Evolutionary conservation across 306 rosid species (phyloP).

Genomic region (Glycine tomentella): DNA sequence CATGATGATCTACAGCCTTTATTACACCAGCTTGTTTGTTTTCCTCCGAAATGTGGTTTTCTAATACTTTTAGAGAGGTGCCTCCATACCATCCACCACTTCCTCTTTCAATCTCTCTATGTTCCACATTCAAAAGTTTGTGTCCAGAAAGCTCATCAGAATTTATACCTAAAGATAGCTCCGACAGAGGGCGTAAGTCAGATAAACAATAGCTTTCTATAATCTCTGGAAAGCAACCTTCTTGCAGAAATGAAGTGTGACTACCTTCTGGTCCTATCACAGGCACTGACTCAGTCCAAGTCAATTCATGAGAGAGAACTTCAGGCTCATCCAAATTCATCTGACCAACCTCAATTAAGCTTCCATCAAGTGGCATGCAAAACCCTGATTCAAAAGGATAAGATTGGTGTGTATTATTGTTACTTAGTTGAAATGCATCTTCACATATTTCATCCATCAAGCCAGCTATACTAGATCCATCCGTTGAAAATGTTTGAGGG

Average conservation of each 20-base stretch:
- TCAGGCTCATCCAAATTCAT: conserved; percentile 56
- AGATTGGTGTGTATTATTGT: conserved; percentile 48
- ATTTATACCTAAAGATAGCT: conserved; percentile 60
- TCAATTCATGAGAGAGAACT: conserved; percentile 49
- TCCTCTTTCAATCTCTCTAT: conserved; percentile 63
- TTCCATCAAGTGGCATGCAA: conserved; percentile 59
- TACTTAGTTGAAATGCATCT: conserved; percentile 72
- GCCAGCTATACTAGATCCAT: conserved; percentile 62
- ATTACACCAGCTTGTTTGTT: conserved; percentile 45
- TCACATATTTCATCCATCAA: conserved; percentile 91
- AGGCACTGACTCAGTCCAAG: conserved; percentile 58
- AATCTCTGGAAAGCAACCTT: conserved; percentile 66
- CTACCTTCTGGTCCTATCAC: conserved; percentile 57
- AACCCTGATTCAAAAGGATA: conserved; percentile 54
- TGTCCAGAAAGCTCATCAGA: conserved; percentile 57
- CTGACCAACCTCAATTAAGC: conserved; percentile 53
- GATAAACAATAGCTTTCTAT: conserved; percentile 80
- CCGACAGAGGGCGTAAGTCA: conserved; percentile 63
- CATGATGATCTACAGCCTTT: conserved; percentile 49
- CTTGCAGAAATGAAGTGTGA: conserved; percentile 61
- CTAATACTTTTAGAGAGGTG: conserved; percentile 62
- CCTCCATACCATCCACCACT: conserved; percentile 81
- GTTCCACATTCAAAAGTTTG: conserved; percentile 50
- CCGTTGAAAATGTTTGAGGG: conserved; percentile 47
- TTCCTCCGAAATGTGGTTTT: conserved; percentile 76